Evolutionary conservation across 2,329 filamentous ascomycete genomes (phyloP).

Genomic region (Ascochyta koolunga): DNA sequence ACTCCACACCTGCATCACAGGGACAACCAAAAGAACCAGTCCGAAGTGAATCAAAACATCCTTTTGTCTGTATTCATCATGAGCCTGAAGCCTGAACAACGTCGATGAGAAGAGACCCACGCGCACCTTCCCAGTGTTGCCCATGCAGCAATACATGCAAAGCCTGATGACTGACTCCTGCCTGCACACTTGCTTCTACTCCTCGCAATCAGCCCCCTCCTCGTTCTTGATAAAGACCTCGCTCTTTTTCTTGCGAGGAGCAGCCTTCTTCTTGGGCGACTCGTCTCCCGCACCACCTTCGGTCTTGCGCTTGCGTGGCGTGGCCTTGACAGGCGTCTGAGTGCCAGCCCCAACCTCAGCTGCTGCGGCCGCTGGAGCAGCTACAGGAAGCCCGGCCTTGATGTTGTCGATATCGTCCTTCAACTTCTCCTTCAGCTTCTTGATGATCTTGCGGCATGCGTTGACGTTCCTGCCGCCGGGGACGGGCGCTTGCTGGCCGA

Average conservation of each 20-base stretch:
- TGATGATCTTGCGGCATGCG: conserved; percentile 35
- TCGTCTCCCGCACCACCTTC: conserved; percentile 2
- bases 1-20: neutral
- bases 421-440: conserved; percentile 31
- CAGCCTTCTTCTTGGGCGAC: conserved; percentile 24
- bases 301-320: conserved; percentile 23
- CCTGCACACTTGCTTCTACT: neutral
- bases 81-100: no score
- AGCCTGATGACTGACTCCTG: neutral
- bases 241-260: conserved; percentile 18
- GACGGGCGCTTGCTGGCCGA: conserved; percentile 25
- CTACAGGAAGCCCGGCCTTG: conserved; percentile 17
- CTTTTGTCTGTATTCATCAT: no score
- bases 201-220: conserved; percentile 6
- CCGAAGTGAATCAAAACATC: no score
- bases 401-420: conserved; percentile 33
- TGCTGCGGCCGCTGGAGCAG: neutral
- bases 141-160: neutral
- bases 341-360: conserved; percentile 3
- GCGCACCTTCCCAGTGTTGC: neutral
- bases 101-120: neutral
- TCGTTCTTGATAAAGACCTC: conserved; percentile 10
- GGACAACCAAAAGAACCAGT: neutral
- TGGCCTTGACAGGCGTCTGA: conserved; percentile 5
- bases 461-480: conserved; percentile 30